Conservation (phyloP, 768 basidiomycete genomes). For the Cyathus striatus region DNA sequence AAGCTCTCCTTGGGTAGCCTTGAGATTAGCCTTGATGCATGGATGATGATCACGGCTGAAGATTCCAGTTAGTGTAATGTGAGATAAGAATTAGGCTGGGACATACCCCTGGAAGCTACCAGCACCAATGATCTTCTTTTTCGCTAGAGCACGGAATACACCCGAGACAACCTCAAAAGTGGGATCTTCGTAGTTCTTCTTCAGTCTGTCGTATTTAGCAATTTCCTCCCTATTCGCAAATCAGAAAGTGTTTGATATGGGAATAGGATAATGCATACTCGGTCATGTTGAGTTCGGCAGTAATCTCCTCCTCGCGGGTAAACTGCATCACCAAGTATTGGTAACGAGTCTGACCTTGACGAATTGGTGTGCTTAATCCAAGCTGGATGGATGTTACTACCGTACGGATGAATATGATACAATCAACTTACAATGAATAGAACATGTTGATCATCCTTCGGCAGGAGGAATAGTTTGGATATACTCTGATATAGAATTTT, state of each 20-base stretch:
- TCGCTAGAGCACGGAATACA: conserved; percentile 86
- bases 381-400: conserved; percentile 41
- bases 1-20: conserved; percentile 93
- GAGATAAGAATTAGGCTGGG: not conserved
- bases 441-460: conserved; percentile 95
- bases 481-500: conserved; percentile 91
- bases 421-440: conserved; percentile 76
- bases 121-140: conserved; percentile 87
- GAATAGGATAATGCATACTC: conserved; percentile 51
- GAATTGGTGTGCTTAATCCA: conserved; percentile 86
- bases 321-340: conserved; percentile 99
- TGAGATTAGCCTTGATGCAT: conserved; percentile 96
- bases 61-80: not conserved
- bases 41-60: conserved; percentile 81
- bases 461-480: conserved; percentile 84
- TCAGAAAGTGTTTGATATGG: conserved; percentile 2
- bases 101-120: conserved; percentile 80
- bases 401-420: not conserved
- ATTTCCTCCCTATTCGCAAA: conserved; percentile 58
- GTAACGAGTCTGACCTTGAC: conserved; percentile 97
- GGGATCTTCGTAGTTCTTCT: conserved; percentile 92
- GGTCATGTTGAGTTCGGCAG: conserved; percentile 87
- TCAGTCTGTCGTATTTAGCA: conserved; percentile 73
- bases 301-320: conserved; percentile 94
- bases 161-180: conserved; percentile 94